These are phyloP conservation scores for Penicillium sp. DNA, from an alignment of 2,329 filamentous ascomycete genomes.

Conservation along the genomic window DNA sequence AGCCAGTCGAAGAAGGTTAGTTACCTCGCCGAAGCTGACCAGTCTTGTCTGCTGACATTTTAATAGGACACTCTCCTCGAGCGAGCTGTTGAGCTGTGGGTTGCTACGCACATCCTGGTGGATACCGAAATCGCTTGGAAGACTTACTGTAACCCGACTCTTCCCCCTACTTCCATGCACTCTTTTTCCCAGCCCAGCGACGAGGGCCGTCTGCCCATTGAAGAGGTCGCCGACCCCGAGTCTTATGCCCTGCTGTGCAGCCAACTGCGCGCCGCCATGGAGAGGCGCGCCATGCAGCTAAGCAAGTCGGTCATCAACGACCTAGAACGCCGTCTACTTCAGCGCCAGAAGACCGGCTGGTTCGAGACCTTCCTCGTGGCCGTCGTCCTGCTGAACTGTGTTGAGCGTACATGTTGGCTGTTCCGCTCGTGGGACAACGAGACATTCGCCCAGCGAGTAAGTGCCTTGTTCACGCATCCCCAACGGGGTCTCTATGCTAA, in stretches of 20 bases:
- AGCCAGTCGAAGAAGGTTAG: slow-evolving; percentile 39
- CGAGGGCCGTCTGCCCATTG: slow-evolving; percentile 41
- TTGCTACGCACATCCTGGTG: slow-evolving; percentile 55
- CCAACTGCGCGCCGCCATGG: slow-evolving; percentile 55
- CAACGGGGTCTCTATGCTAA: slow-evolving; percentile 3
- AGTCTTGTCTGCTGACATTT: background rate
- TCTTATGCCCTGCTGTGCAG: slow-evolving; percentile 52
- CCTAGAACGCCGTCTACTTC: slow-evolving; percentile 58
- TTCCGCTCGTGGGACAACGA: slow-evolving; percentile 54
- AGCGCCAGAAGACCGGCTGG: slow-evolving; percentile 55
- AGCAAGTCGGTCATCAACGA: slow-evolving; percentile 58
- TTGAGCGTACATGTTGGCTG: slow-evolving; percentile 59
- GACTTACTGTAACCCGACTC: slow-evolving; percentile 48
- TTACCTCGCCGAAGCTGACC: background rate
- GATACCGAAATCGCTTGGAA: slow-evolving; percentile 50
- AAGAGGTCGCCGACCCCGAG: slow-evolving; percentile 40
- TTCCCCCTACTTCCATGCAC: slow-evolving; percentile 38
- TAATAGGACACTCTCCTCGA: slow-evolving; percentile 35
- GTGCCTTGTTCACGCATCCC: slow-evolving; percentile 7
- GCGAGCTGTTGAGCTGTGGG: slow-evolving; percentile 56
- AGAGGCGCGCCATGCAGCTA: slow-evolving; percentile 53
- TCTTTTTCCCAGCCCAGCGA: slow-evolving; percentile 39
- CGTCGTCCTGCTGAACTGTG: slow-evolving; percentile 57
- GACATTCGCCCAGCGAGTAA: slow-evolving; percentile 35
- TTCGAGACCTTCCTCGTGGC: slow-evolving; percentile 61